Evolutionary conservation across 306 rosid genomes (phyloP), one percentile per base, ranked within the genome.

Genomic region (Malus sylvestris): DNA sequence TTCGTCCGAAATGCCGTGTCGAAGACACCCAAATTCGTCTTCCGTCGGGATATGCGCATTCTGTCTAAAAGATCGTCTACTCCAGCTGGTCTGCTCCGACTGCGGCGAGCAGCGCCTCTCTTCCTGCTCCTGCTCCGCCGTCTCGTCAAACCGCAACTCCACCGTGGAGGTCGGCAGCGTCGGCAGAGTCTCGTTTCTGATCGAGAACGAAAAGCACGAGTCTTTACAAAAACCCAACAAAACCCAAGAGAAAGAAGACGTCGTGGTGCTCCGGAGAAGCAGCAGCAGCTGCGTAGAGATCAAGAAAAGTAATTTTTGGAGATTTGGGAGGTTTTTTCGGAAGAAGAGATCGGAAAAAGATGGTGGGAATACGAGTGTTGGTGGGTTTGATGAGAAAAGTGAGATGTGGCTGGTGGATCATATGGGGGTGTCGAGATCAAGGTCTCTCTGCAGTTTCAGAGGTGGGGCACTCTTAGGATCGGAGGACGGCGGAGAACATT

Each of bases 61-160:
- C 15, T 96, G 99, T 80, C 88, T 96, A 23, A 91, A 92, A 74
- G 99, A 96, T 12, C 94, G 99, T 11, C 74, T 96, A 67, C 84
- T 91, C 53, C 84, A 83, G 76, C 90, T 96, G 19, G 98, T 89
- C 2, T 96, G 99, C 70, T 93, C 99, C 4, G 98, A 96, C 64
- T 96, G 99, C n/a, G 99, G 99, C 1, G 99, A 96, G 81, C 99
- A 96, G 80, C 85, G 99, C 15, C 92, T 93, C 73, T 96, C 99
- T 13, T 96, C 99, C 15, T 96, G 99, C 64, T 96, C 99, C 14
- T 96, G 99, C 76, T 96, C 99, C 23, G 99, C 91, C 70, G 88
- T 91, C 82, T 87, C 93, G 18, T 86, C 99, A 11, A 88, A 87
- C 78, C 83, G 99, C 4, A 96, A 96, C 81, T 96, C 99, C 70